phyloP scores from a whole-genome alignment of 768 basidiomycete species.

The Tulasnella sp. region DNA sequence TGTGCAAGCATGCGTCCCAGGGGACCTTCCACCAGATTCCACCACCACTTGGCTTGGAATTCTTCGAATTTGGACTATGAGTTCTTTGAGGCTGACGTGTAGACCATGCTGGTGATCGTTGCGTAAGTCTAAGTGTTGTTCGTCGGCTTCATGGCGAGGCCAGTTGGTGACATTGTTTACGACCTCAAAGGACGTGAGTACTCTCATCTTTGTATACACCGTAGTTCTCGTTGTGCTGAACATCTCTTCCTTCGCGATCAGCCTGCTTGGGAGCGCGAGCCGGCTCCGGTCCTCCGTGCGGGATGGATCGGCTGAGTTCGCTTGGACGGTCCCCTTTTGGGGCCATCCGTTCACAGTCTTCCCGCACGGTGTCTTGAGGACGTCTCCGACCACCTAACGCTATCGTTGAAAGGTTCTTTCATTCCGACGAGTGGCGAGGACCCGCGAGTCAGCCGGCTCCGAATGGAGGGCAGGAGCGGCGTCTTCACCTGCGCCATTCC shows the following conservation, averaged over 20 bases:
- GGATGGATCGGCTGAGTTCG: slow-evolving; percentile 3
- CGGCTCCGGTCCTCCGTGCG: not conserved
- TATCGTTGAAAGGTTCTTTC: not conserved
- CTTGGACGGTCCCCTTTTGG: not conserved
- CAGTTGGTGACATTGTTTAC: not conserved
- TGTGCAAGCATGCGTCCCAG: not conserved
- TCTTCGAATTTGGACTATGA: not conserved
- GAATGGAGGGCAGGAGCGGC: not conserved
- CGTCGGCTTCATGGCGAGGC: not conserved
- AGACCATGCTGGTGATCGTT: not conserved
- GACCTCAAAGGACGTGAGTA: not conserved
- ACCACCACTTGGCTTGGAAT: not conserved
- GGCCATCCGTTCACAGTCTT: not conserved
- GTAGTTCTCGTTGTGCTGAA: not conserved
- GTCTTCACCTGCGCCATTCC: not conserved
- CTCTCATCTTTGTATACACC: not conserved
- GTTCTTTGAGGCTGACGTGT: not conserved
- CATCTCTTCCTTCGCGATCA: not conserved
- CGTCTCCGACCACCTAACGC: not conserved
- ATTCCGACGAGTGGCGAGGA: not conserved
- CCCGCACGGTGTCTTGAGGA: not conserved
- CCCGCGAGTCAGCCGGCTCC: not conserved
- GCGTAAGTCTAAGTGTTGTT: not conserved
- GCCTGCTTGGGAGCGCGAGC: not conserved
- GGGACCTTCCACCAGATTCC: not conserved